Evolutionary conservation across 2,329 filamentous ascomycete species (phyloP).

Genomic region (Exophiala xenobiotica): DNA sequence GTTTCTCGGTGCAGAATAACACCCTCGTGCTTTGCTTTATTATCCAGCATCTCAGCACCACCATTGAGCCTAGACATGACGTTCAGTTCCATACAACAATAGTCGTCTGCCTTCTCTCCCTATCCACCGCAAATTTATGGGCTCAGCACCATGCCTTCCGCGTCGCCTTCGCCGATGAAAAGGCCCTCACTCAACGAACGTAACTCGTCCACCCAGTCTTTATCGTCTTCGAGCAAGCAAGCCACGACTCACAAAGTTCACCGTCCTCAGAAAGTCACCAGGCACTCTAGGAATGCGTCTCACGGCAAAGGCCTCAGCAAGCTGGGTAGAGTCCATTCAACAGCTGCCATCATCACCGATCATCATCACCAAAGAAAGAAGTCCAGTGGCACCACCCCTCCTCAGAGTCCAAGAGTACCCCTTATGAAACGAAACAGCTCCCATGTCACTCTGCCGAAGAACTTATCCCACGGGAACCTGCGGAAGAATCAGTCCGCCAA

Average conservation of each 20-base stretch:
- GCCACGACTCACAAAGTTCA: conserved; percentile 36
- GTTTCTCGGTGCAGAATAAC: no score
- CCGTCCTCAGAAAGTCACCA: conserved; percentile 44
- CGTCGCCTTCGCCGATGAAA: conserved; percentile 30
- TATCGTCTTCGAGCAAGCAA: conserved; percentile 29
- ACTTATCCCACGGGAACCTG: conserved; percentile 39
- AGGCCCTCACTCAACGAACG: conserved; percentile 28
- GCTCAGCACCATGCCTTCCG: conserved; percentile 28
- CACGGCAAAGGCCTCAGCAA: conserved; percentile 47
- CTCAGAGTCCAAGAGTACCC: conserved; percentile 40
- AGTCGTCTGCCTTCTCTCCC: not conserved
- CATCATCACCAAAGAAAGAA: conserved; percentile 47
- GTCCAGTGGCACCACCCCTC: conserved; percentile 43
- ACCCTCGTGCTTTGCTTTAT: no score
- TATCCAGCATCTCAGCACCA: no score
- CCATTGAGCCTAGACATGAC: no score
- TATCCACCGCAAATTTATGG: conserved; percentile 5
- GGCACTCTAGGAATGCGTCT: conserved; percentile 44
- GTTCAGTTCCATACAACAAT: not conserved
- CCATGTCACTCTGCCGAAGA: conserved; percentile 36
- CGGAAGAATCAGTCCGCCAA: conserved; percentile 49
- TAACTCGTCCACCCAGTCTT: conserved; percentile 26
- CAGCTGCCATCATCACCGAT: conserved; percentile 37
- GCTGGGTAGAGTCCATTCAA: conserved; percentile 39
- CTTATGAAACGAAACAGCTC: conserved; percentile 44